A percentile compares a stretch with the other conserved stretches of the same genome.
These are phyloP conservation scores for Pseudohalonectria lignicola DNA, from an alignment of 2,329 filamentous ascomycete species.

Conservation along the genomic window DNA sequence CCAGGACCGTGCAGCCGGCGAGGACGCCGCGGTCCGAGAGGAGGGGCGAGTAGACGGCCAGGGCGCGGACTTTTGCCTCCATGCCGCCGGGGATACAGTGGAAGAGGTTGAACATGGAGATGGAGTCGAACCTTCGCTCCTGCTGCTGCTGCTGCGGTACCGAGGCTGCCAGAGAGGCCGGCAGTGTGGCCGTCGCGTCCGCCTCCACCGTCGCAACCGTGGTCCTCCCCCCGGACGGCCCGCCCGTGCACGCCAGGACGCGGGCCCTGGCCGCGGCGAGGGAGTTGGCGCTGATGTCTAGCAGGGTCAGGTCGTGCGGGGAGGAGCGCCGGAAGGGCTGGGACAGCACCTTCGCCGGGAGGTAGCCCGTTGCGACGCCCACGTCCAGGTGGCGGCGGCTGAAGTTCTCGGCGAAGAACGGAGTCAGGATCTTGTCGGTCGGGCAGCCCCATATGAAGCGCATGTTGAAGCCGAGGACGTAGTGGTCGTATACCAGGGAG, in stretches of 20 bases:
- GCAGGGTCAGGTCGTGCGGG: conserved; percentile 17
- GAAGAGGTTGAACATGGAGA: conserved; percentile 30
- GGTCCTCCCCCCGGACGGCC: conserved; percentile 5
- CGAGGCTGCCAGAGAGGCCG: background rate
- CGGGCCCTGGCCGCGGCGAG: conserved; percentile 17
- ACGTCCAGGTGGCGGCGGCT: conserved; percentile 24
- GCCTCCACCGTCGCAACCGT: conserved; percentile 20
- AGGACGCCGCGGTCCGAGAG: conserved; percentile 23
- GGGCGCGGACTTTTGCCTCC: conserved; percentile 16
- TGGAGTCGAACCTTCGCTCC: conserved; percentile 22
- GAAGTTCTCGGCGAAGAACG: conserved; percentile 22
- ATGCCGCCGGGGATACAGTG: conserved; percentile 22
- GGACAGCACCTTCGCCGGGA: conserved; percentile 17
- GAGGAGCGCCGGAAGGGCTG: conserved; percentile 7
- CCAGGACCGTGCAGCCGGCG: conserved; percentile 25
- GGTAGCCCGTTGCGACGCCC: conserved; percentile 28
- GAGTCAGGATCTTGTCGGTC: conserved; percentile 16
- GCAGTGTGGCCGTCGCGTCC: conserved; percentile 18
- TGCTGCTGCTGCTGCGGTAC: conserved; percentile 9
- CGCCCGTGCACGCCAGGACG: conserved; percentile 9
- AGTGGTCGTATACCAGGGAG: conserved; percentile 17
- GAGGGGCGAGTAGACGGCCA: conserved; percentile 18
- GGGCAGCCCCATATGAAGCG: conserved; percentile 24
- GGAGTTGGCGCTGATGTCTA: conserved; percentile 22
- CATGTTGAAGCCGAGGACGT: conserved; percentile 23